Conservation (phyloP, 139 green algal genomes). For the Chlamydomonas sphaeroides region DNA sequence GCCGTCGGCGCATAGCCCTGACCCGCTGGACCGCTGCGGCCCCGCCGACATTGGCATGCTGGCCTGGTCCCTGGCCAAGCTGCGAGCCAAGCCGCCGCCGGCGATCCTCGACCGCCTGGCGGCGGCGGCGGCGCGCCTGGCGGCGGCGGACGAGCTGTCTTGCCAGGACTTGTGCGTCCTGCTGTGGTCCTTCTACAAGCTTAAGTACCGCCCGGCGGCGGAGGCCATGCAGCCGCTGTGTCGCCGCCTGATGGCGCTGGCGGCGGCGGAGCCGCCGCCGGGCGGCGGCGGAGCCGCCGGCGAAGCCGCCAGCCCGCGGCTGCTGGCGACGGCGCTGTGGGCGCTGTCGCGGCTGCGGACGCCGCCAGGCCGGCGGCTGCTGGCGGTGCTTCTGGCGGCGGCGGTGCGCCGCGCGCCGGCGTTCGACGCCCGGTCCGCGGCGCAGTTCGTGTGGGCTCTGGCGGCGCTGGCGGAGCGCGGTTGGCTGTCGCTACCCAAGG, state of each 20-base stretch:
- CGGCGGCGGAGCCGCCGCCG: neutral
- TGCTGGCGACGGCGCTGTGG: slow-evolving; percentile 12
- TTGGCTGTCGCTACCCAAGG: neutral
- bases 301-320: neutral
- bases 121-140: neutral
- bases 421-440: neutral
- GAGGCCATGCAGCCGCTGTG: neutral
- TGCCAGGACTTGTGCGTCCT: slow-evolving; percentile 17
- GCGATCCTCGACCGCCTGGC: neutral
- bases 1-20: neutral
- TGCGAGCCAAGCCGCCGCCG: neutral
- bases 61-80: slow-evolving; percentile 6
- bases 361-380: neutral
- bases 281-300: neutral
- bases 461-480: neutral
- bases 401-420: neutral
- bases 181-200: neutral
- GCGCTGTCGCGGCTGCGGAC: neutral
- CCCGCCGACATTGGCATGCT: neutral
- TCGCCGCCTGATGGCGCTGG: neutral
- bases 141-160: neutral
- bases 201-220: neutral
- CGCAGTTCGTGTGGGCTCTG: slow-evolving; percentile 18
- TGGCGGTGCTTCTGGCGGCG: neutral
- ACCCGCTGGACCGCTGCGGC: neutral